A percentile compares a stretch with the other conserved stretches of the same genome.
These are phyloP conservation scores for Aspergillus heteromorphus DNA, from an alignment of 495 filamentous ascomycete genomes.

Conservation along the genomic window DNA sequence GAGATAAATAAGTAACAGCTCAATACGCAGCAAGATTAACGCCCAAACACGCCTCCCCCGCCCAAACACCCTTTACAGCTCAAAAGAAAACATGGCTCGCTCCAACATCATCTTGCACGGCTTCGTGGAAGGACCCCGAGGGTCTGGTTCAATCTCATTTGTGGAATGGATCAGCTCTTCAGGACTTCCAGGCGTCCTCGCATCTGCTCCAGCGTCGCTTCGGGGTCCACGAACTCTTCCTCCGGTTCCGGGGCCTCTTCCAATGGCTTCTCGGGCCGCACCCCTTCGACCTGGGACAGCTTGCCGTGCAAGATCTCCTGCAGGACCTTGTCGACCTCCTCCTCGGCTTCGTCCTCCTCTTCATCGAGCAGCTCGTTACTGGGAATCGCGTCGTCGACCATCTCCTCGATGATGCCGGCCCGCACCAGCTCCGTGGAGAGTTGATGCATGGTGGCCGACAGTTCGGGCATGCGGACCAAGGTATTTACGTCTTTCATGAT, in stretches of 20 bases:
- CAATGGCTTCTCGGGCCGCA: conserved; percentile 47
- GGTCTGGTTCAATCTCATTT: background rate
- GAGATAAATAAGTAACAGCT: conserved; percentile 1
- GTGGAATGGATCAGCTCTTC: conserved; percentile 61
- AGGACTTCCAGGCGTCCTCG: conserved; percentile 82
- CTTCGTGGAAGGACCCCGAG: background rate
- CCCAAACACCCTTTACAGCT: conserved; percentile 13
- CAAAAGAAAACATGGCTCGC: background rate
- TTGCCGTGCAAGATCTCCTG: conserved; percentile 82
- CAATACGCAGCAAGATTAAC: conserved; percentile 1
- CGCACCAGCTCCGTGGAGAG: conserved; percentile 82
- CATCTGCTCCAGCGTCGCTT: conserved; percentile 90
- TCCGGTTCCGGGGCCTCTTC: conserved; percentile 52
- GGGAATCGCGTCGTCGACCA: conserved; percentile 83
- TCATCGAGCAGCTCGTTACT: conserved; percentile 64
- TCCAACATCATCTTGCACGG: background rate
- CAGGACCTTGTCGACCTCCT: conserved; percentile 87
- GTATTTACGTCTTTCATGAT: conserved; percentile 98
- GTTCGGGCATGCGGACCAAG: conserved; percentile 75
- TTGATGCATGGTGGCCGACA: conserved; percentile 86
- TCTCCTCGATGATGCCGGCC: conserved; percentile 97
- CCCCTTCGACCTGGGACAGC: conserved; percentile 62
- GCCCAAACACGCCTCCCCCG: conserved; percentile 11
- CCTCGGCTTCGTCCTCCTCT: conserved; percentile 83
- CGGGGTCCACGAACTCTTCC: conserved; percentile 77